Base-by-base conservation (phyloP, 1,284 basidiomycete genomes). In the Cystobasidium slooffiae region DNA sequence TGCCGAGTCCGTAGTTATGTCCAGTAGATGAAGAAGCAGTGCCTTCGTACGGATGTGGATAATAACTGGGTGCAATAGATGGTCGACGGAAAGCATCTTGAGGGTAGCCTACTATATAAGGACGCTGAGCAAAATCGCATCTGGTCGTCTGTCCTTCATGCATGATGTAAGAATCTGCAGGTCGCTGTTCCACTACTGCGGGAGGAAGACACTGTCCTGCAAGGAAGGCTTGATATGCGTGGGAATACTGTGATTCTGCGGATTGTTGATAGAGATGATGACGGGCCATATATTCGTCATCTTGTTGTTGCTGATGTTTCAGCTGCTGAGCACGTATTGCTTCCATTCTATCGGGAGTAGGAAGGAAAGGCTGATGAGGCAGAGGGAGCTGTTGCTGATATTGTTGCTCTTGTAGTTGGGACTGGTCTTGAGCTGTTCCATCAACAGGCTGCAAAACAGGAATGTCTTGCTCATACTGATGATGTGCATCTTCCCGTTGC, bases 291-390 rank as follows among this genome's bases (percentile, higher is more conserved):
- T 49, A 12, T 14, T 49, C 46, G 12, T 49, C 14, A 49, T 12
- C 12, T 12, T n/a, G 14, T 43, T 18, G 41, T 5, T 59, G 31
- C 12, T 43, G 31, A 31, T 31, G 5, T 31, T 5, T 1, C 31
- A 31, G 31, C 31, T 31, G 31, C 31, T 31, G 31, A 31, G 31
- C 31, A 31, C 31, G 39, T n/a, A 24, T 43, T 10, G 31, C 6
- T 6, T 41, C 10, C 6, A 59, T 6, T n/a, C 56, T 59, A 1
- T 59, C 56, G 2, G 37, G 56, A 5, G 56, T 59, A n/a, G 56
- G 56, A n/a, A 59, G 56, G 43, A 59, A 39, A 43, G 56, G 56
- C 56, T 59, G 56, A n/a, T 41, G 43, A n/a, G 56, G 56, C 16
- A 59, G 56, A 59, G 56, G 56, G 4, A 59, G 56, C 39, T 59